phyloP scores from a whole-genome alignment of 225 moss, liverwort and hornwort genomes.

The Ulota crispa region DNA sequence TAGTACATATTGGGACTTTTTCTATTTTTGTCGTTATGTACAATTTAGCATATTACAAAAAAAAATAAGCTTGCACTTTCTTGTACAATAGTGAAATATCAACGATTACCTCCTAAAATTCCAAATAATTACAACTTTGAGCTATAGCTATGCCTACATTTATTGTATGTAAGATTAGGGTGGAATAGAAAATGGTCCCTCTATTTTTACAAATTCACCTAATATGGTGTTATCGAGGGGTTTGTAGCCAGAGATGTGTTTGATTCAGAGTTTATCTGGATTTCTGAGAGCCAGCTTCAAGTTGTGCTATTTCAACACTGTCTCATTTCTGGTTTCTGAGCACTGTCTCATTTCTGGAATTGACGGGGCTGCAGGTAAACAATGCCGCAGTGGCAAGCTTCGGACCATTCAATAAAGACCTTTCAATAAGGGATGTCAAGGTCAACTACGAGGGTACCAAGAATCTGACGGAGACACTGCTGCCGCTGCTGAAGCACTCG shows the following conservation, averaged over 20 bases:
- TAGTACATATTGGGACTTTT: too few relatives aligned
- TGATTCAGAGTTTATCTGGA: not conserved
- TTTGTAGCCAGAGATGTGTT: not conserved
- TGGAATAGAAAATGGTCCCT: too few relatives aligned
- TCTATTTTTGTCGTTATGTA: too few relatives aligned
- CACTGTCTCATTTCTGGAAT: not conserved
- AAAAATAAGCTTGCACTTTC: too few relatives aligned
- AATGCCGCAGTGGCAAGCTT: conserved; percentile 43
- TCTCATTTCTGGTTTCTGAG: not conserved
- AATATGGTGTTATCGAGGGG: too few relatives aligned
- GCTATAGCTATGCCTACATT: too few relatives aligned
- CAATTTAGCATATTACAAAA: too few relatives aligned
- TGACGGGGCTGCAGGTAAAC: conserved; percentile 45
- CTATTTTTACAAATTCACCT: too few relatives aligned
- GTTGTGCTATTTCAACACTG: not conserved
- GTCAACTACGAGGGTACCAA: conserved; percentile 46
- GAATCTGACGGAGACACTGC: conserved; percentile 39
- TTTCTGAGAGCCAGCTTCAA: not conserved
- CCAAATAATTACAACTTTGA: too few relatives aligned
- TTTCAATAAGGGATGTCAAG: conserved; percentile 27
- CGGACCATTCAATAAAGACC: not conserved
- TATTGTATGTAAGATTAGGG: too few relatives aligned
- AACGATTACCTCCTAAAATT: too few relatives aligned
- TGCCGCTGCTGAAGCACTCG: conserved; percentile 48
- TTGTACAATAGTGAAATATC: too few relatives aligned